These are phyloP conservation scores for Plenodomus lindquistii DNA, from an alignment of 2,329 filamentous ascomycete species.

Conservation along the genomic window DNA sequence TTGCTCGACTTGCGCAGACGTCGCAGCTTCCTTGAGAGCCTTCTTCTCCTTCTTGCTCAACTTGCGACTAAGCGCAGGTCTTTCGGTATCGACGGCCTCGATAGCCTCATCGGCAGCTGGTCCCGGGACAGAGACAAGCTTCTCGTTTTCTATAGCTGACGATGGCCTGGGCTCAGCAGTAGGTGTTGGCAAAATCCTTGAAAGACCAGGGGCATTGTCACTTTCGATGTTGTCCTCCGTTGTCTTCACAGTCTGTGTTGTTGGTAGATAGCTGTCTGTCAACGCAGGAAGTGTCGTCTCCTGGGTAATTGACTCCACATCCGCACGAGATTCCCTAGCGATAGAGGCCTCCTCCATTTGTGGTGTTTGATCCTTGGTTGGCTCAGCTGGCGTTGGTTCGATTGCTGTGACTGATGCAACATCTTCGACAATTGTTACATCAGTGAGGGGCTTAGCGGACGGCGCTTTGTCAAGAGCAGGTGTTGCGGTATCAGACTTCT, in stretches of 20 bases:
- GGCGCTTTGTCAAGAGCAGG: constrained; percentile 12
- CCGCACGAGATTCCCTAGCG: not conserved
- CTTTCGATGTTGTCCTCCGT: not conserved
- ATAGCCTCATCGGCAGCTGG: constrained; percentile 1
- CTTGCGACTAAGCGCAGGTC: constrained; percentile 27
- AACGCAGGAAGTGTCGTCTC: constrained; percentile 1
- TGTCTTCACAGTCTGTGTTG: not conserved
- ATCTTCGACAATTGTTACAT: not conserved
- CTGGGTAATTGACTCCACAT: constrained; percentile 2
- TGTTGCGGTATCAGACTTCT: constrained; percentile 19
- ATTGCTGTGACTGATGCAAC: not conserved
- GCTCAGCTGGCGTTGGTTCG: not conserved
- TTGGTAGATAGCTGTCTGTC: not conserved
- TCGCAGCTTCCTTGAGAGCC: constrained; percentile 25
- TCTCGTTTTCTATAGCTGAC: constrained; percentile 1
- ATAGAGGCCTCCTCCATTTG: constrained; percentile 4
- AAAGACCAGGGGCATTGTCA: not conserved
- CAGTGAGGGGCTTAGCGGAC: constrained; percentile 3
- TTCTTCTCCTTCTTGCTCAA: constrained; percentile 43
- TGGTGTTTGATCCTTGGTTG: not conserved
- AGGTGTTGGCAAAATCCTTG: constrained; percentile 2
- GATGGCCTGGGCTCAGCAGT: constrained; percentile 3
- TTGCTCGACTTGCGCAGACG: constrained; percentile 9
- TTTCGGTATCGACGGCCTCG: constrained; percentile 10
- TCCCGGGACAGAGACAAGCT: not conserved